Evolutionary conservation across 768 basidiomycete genomes (phyloP).

Genomic region (Podaxis rugospora): DNA sequence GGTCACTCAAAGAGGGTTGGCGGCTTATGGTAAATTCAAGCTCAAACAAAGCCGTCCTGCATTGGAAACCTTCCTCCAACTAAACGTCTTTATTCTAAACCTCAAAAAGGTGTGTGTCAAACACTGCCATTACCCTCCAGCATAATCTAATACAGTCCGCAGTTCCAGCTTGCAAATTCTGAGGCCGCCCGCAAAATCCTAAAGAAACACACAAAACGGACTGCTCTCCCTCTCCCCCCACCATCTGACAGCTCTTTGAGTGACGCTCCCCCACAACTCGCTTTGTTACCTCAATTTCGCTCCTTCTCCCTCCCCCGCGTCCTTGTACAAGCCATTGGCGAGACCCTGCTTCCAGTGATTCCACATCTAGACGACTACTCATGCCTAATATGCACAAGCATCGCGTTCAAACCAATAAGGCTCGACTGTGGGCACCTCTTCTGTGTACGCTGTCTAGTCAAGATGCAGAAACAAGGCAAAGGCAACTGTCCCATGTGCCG

Average conservation of each 20-base stretch:
- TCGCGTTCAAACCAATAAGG: constrained; percentile 91
- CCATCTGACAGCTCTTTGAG: constrained; percentile 19
- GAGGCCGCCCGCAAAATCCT: constrained; percentile 92
- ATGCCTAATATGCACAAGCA: constrained; percentile 82
- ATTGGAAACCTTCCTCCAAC: constrained; percentile 63
- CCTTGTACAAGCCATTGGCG: constrained; percentile 79
- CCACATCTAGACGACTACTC: constrained; percentile 81
- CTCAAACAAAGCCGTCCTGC: constrained; percentile 52
- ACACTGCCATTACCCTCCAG: not conserved
- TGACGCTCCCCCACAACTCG: constrained; percentile 13
- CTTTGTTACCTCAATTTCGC: constrained; percentile 9
- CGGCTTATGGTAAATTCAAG: constrained; percentile 49
- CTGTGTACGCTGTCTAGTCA: constrained; percentile 77
- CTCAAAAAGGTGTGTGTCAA: constrained; percentile 62
- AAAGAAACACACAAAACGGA: constrained; percentile 92
- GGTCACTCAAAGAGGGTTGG: constrained; percentile 52
- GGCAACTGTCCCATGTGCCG: constrained; percentile 84
- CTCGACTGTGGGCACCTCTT: constrained; percentile 78
- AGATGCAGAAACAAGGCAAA: constrained; percentile 83
- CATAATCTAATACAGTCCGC: not conserved
- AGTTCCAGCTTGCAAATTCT: constrained; percentile 82
- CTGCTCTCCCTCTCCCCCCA: constrained; percentile 74
- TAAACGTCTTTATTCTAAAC: constrained; percentile 78
- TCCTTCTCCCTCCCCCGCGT: constrained; percentile 28
- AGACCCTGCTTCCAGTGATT: constrained; percentile 75